Conservation (phyloP, 2,329 filamentous ascomycete genomes). For the Gremmenia infestans region DNA sequence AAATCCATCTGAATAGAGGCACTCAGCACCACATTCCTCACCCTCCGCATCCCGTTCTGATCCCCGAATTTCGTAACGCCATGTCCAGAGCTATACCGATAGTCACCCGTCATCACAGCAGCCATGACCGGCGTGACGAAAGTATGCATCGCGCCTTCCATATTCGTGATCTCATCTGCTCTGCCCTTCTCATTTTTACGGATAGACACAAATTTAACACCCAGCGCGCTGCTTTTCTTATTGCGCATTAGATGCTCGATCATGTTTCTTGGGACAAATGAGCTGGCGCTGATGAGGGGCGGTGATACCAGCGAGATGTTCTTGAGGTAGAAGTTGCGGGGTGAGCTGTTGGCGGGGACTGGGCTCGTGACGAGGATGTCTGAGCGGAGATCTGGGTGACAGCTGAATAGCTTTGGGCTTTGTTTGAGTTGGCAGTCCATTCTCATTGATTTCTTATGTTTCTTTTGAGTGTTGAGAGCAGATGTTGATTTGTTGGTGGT, state of each 20-base stretch:
- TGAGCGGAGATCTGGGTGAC: not conserved
- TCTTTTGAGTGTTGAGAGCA: not conserved
- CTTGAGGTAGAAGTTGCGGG: conserved; percentile 14
- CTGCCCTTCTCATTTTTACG: not conserved
- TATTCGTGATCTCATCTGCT: conserved; percentile 21
- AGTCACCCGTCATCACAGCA: conserved; percentile 23
- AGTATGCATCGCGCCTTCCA: conserved; percentile 26
- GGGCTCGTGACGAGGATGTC: conserved; percentile 8
- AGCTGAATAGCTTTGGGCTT: not conserved
- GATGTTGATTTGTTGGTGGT: too few relatives aligned
- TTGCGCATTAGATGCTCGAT: conserved; percentile 20
- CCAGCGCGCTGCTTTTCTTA: conserved; percentile 21
- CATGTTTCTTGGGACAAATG: conserved; percentile 16
- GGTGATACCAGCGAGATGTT: conserved; percentile 10
- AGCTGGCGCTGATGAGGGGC: conserved; percentile 19
- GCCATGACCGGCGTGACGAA: conserved; percentile 24
- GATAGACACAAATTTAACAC: conserved; percentile 12
- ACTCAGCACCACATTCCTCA: conserved; percentile 21
- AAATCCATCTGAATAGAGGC: conserved; percentile 27
- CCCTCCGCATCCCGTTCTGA: not conserved
- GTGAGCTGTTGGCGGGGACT: conserved; percentile 2
- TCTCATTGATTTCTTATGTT: not conserved
- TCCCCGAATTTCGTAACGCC: conserved; percentile 16
- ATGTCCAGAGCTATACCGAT: conserved; percentile 18
- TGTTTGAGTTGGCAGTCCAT: not conserved